Conservation (phyloP, 495 filamentous ascomycete species). For the Penicillium taxi region DNA sequence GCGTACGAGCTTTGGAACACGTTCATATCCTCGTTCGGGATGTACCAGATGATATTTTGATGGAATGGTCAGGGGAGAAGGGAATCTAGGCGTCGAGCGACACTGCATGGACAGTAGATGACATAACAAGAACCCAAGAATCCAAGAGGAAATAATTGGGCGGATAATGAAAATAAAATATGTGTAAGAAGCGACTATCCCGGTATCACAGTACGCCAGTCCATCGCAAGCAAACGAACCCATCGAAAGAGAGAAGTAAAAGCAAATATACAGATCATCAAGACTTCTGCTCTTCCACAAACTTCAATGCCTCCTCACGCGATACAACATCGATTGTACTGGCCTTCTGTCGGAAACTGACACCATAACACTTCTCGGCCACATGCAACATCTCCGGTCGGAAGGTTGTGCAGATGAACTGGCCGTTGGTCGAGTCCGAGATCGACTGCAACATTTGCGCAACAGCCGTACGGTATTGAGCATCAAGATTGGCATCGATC, state of each 20-base stretch:
- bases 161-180: neutral
- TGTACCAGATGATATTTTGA: conserved; percentile 50
- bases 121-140: neutral
- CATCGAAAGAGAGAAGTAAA: conserved; percentile 4
- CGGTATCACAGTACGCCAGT: conserved; percentile 20
- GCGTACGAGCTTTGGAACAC: conserved; percentile 75
- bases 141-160: neutral
- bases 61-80: conserved; percentile 50
- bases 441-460: conserved; percentile 78
- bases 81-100: too few species aligned
- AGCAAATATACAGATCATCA: conserved; percentile 13
- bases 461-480: conserved; percentile 92
- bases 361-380: conserved; percentile 96
- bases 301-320: conserved; percentile 79
- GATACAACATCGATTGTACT: conserved; percentile 84
- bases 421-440: conserved; percentile 49
- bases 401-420: conserved; percentile 94
- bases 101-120: neutral
- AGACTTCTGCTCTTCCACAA: conserved; percentile 74
- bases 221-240: conserved; percentile 2
- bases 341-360: conserved; percentile 88
- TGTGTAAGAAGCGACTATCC: neutral
- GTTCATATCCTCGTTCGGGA: conserved; percentile 61
- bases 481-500: conserved; percentile 97
- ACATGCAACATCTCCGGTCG: conserved; percentile 92